A percentile compares a stretch with the other conserved stretches of the same genome.
Evolutionary conservation across 2,329 filamentous ascomycete species (phyloP).

Genomic region (Stemphylium vesicarium): DNA sequence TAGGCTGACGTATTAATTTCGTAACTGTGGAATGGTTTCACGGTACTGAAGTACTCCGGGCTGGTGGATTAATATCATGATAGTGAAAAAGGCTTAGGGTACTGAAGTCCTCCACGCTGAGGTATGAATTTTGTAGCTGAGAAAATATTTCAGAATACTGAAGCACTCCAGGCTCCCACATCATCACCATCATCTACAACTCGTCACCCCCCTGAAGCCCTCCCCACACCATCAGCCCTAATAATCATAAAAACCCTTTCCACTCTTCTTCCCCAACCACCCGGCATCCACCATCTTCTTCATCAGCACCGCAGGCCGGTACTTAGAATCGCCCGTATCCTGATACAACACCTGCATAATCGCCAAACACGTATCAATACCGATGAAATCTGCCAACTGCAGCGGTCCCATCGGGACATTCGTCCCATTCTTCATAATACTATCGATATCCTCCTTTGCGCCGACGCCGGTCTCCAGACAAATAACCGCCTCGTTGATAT

Average conservation of each 20-base stretch:
- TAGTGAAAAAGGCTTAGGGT: no score
- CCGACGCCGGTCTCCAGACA: constrained; percentile 95
- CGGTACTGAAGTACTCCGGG: no score
- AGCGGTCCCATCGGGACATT: constrained; percentile 98
- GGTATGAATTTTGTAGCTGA: no score
- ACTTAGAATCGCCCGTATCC: constrained; percentile 95
- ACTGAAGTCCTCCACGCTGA: no score
- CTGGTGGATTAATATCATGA: no score
- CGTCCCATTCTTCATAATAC: constrained; percentile 99
- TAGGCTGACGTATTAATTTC: no score
- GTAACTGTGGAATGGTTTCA: no score
- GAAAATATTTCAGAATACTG: no score
- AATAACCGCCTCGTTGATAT: constrained; percentile 97
- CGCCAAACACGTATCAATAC: constrained; percentile 90
- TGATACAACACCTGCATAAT: constrained; percentile 96
- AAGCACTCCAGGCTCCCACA: no score
- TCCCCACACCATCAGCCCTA: neutral
- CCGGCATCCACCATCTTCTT: constrained; percentile 97
- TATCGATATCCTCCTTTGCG: constrained; percentile 87
- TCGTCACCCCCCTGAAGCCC: no score
- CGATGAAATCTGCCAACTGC: constrained; percentile 94
- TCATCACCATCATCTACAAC: no score
- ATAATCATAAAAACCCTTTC: constrained; percentile 95
- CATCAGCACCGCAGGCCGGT: constrained; percentile 84
- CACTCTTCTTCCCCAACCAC: constrained; percentile 96